These are phyloP conservation scores for Colletotrichum tofieldiae DNA, from an alignment of 2,329 filamentous ascomycete species.

Conservation along the genomic window DNA sequence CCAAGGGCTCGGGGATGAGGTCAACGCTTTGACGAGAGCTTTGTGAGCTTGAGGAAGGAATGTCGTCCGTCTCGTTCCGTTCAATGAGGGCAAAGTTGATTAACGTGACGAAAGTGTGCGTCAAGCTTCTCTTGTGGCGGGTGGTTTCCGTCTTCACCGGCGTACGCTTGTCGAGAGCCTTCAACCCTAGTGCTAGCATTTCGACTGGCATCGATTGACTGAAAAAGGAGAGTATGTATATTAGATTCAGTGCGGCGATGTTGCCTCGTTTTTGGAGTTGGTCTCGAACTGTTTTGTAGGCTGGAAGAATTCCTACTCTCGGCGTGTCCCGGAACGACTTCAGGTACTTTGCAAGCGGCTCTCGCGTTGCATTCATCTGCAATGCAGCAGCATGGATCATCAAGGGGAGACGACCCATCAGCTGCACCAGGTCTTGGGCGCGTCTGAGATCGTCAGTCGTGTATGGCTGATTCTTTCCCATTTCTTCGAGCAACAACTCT, in stretches of 20 bases:
- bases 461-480: conserved; percentile 71
- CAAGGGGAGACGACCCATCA: conserved; percentile 76
- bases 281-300: conserved; percentile 64
- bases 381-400: conserved; percentile 78
- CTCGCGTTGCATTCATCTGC: conserved; percentile 72
- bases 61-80: conserved; percentile 62
- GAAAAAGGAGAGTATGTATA: conserved; percentile 76
- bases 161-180: conserved; percentile 61
- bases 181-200: conserved; percentile 72
- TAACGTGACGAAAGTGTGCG: conserved; percentile 65
- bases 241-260: conserved; percentile 73
- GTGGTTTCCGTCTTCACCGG: conserved; percentile 59
- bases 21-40: conserved; percentile 53
- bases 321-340: conserved; percentile 70
- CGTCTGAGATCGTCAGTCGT: conserved; percentile 69
- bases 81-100: conserved; percentile 69
- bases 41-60: conserved; percentile 58
- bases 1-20: conserved; percentile 58
- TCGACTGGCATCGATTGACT: conserved; percentile 77
- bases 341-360: conserved; percentile 75
- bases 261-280: conserved; percentile 64
- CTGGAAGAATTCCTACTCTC: conserved; percentile 65
- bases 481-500: conserved; percentile 73
- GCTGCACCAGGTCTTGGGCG: conserved; percentile 73
- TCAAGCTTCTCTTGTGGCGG: conserved; percentile 55